A percentile compares a stretch with the other conserved stretches of the same genome.
phyloP scores from a whole-genome alignment of 257 asterid genomes.

The Solanum tarapatanum region DNA sequence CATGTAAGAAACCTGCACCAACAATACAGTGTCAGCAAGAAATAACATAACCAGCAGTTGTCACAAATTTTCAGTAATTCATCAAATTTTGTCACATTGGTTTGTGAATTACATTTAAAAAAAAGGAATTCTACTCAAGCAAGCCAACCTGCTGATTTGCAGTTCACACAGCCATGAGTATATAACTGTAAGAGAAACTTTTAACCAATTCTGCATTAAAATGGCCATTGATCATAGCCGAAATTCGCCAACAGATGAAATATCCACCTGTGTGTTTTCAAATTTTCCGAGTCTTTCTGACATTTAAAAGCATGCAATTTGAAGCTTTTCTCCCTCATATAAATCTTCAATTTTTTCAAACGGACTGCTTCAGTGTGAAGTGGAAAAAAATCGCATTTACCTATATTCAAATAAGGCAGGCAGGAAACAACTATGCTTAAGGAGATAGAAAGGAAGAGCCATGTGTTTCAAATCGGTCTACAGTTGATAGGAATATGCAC shows the following conservation, averaged over 20 bases:
- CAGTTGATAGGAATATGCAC: not conserved
- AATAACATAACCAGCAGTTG: not conserved
- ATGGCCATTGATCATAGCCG: not conserved
- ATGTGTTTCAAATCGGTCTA: not conserved
- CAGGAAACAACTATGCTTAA: not conserved
- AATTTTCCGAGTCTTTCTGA: no score
- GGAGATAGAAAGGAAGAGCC: not conserved
- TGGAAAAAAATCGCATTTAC: not conserved
- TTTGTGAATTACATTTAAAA: not conserved
- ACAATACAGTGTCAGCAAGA: slow-evolving; percentile 7
- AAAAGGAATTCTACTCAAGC: not conserved
- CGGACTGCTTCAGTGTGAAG: not conserved
- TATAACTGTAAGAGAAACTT: not conserved
- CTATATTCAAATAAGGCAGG: not conserved
- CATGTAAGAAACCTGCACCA: slow-evolving; percentile 81
- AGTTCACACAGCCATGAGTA: not conserved
- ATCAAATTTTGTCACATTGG: not conserved
- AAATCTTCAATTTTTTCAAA: not conserved
- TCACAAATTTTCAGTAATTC: not conserved
- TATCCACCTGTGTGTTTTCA: not conserved
- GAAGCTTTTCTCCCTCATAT: no score
- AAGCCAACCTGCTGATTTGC: not conserved
- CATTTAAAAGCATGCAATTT: no score
- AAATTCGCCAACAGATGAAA: not conserved
- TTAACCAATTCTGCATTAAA: not conserved